Conservation (phyloP, 2,329 filamentous ascomycete species). For the Pseudogymnoascus sp. region DNA sequence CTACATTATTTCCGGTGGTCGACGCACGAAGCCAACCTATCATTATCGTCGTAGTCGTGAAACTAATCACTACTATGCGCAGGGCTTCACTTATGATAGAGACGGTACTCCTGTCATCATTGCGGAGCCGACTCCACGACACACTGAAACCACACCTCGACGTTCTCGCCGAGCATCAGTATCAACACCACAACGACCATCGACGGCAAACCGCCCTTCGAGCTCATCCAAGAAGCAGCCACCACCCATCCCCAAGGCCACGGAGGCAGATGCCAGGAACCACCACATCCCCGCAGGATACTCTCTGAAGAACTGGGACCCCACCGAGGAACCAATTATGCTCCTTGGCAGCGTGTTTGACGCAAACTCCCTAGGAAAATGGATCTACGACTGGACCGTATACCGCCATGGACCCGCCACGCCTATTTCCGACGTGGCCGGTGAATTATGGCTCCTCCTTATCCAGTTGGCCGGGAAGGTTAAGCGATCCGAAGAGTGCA, state of each 20-base stretch:
- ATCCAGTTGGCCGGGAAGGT: slow-evolving; percentile 92
- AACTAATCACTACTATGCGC: slow-evolving; percentile 29
- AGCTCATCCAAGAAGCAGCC: slow-evolving; percentile 26
- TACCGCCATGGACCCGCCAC: slow-evolving; percentile 76
- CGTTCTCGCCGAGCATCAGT: slow-evolving; percentile 25
- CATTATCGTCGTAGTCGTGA: slow-evolving; percentile 30
- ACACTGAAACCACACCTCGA: slow-evolving; percentile 13
- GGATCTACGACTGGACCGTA: slow-evolving; percentile 99
- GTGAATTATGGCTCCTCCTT: slow-evolving; percentile 88
- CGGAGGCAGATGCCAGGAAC: slow-evolving; percentile 50
- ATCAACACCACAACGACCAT: slow-evolving; percentile 27
- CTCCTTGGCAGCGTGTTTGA: slow-evolving; percentile 94
- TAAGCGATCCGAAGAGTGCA: slow-evolving; percentile 76
- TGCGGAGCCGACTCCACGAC: slow-evolving; percentile 7
- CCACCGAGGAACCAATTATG: slow-evolving; percentile 85
- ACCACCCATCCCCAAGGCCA: slow-evolving; percentile 40
- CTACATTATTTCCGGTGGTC: slow-evolving; percentile 25
- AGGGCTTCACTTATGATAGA: slow-evolving; percentile 25
- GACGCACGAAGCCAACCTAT: slow-evolving; percentile 25
- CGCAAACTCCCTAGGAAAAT: slow-evolving; percentile 94
- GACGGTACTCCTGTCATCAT: slow-evolving; percentile 21
- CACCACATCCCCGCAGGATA: slow-evolving; percentile 82
- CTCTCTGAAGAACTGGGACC: slow-evolving; percentile 98
- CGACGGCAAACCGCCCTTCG: slow-evolving; percentile 20
- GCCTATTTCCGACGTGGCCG: slow-evolving; percentile 82